These are phyloP conservation scores for Poa pratensis DNA, from an alignment of 176 grass and related monocot species.

Conservation along the genomic window DNA sequence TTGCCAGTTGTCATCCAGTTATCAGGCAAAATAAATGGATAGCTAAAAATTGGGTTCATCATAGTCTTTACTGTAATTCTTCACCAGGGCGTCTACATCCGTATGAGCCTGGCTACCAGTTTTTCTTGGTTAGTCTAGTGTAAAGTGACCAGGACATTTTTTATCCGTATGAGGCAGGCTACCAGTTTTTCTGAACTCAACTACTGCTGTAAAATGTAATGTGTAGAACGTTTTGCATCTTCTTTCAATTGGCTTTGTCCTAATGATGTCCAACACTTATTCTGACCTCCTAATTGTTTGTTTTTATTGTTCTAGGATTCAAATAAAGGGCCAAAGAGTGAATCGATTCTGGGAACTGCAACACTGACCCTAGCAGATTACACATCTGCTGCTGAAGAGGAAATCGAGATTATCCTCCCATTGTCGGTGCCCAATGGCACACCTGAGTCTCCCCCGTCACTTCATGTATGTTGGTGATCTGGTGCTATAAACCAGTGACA, in stretches of 20 bases:
- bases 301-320: conserved; percentile 42
- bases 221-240: neutral
- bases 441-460: conserved; percentile 55
- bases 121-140: conserved; percentile 4
- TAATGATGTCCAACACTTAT: conserved; percentile 29
- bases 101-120: neutral
- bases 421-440: conserved; percentile 51
- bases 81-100: neutral
- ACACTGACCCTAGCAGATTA: conserved; percentile 81
- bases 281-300: conserved; percentile 23
- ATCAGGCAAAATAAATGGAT: neutral
- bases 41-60: neutral
- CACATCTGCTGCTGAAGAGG: conserved; percentile 59
- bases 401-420: conserved; percentile 72
- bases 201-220: neutral
- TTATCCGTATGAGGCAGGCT: neutral
- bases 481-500: conserved; percentile 30
- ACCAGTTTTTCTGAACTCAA: neutral
- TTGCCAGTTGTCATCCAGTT: conserved; percentile 19
- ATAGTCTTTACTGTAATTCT: neutral
- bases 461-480: conserved; percentile 69
- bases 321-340: conserved; percentile 71
- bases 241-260: neutral
- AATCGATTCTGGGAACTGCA: conserved; percentile 69
- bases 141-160: neutral